A percentile compares a stretch with the other conserved stretches of the same genome.
Evolutionary conservation across 352 stramenopile genomes (phyloP).

Genomic region (Globisporangium rhizosaccharum): DNA sequence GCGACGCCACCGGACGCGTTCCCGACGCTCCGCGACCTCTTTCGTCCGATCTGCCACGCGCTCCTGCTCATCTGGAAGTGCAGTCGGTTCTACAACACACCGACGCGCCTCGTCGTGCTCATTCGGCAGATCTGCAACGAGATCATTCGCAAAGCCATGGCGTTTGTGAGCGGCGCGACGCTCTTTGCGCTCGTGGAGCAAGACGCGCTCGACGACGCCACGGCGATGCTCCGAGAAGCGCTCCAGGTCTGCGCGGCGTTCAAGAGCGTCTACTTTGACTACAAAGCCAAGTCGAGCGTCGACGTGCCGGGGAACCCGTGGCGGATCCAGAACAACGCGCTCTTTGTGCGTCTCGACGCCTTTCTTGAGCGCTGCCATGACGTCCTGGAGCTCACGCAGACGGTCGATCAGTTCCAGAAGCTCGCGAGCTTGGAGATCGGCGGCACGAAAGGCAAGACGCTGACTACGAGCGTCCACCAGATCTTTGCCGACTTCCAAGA

Average conservation of each 20-base stretch:
- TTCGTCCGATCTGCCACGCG: slow-evolving; percentile 83
- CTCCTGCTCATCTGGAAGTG: slow-evolving; percentile 90
- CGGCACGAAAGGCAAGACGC: slow-evolving; percentile 90
- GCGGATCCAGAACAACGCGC: slow-evolving; percentile 88
- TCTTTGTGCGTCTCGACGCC: slow-evolving; percentile 87
- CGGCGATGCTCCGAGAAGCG: slow-evolving; percentile 61
- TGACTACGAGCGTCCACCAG: slow-evolving; percentile 87
- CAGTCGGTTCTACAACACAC: slow-evolving; percentile 89
- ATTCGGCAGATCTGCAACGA: slow-evolving; percentile 88
- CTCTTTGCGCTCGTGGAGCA: slow-evolving; percentile 83
- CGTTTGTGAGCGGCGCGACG: slow-evolving; percentile 64
- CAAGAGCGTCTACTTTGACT: slow-evolving; percentile 91
- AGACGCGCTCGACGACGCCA: slow-evolving; percentile 63
- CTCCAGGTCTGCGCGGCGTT: slow-evolving; percentile 85
- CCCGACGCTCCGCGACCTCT: slow-evolving; percentile 58
- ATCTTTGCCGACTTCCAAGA: slow-evolving; percentile 87
- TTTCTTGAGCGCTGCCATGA: slow-evolving; percentile 92
- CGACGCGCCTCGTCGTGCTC: slow-evolving; percentile 81
- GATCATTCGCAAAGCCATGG: slow-evolving; percentile 72
- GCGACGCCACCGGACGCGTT: slow-evolving; percentile 26
- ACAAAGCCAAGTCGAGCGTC: slow-evolving; percentile 80
- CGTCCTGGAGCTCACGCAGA: slow-evolving; percentile 85
- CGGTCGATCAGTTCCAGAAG: slow-evolving; percentile 88
- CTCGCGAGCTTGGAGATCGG: slow-evolving; percentile 87
- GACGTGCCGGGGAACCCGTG: slow-evolving; percentile 86